Evolutionary conservation across 2,329 filamentous ascomycete genomes (phyloP).

Genomic region (Fusarium praegraminearum): DNA sequence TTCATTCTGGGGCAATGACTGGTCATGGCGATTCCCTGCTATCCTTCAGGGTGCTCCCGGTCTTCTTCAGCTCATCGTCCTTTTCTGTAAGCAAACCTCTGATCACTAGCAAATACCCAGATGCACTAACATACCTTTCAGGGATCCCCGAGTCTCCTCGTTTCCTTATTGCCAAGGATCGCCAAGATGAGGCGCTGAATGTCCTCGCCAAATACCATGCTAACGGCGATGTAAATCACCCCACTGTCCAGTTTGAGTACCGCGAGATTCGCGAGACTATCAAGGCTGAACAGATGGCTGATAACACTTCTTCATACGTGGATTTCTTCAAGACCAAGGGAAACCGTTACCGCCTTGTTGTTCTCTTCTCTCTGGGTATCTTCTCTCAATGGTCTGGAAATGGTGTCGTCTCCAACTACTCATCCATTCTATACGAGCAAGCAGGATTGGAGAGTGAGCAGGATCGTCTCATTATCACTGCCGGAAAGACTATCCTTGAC

Average conservation of each 20-base stretch:
- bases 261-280: slow-evolving; percentile 75
- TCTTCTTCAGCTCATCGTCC: slow-evolving; percentile 69
- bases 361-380: slow-evolving; percentile 72
- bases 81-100: slow-evolving; percentile 61
- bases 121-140: not conserved
- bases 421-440: slow-evolving; percentile 69
- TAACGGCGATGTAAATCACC: slow-evolving; percentile 67
- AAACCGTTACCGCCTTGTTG: slow-evolving; percentile 72
- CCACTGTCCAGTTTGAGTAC: slow-evolving; percentile 74
- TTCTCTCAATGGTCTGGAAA: slow-evolving; percentile 78
- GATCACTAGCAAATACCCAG: accelerated
- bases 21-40: slow-evolving; percentile 75
- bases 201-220: slow-evolving; percentile 74
- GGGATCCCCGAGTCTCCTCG: slow-evolving; percentile 73
- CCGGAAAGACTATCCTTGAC: slow-evolving; percentile 70
- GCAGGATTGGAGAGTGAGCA: slow-evolving; percentile 69
- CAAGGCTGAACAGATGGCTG: slow-evolving; percentile 64
- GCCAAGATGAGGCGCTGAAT: slow-evolving; percentile 70
- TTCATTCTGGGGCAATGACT: slow-evolving; percentile 66
- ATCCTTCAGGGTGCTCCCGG: slow-evolving; percentile 72
- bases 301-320: slow-evolving; percentile 64
- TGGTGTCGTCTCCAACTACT: slow-evolving; percentile 75
- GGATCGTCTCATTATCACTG: slow-evolving; percentile 65
- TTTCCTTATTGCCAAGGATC: slow-evolving; percentile 73
- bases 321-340: slow-evolving; percentile 73